Evolutionary conservation across 768 basidiomycete species (phyloP), one percentile per base, ranked within the genome.

Genomic region (Leucosporidium scottii): DNA sequence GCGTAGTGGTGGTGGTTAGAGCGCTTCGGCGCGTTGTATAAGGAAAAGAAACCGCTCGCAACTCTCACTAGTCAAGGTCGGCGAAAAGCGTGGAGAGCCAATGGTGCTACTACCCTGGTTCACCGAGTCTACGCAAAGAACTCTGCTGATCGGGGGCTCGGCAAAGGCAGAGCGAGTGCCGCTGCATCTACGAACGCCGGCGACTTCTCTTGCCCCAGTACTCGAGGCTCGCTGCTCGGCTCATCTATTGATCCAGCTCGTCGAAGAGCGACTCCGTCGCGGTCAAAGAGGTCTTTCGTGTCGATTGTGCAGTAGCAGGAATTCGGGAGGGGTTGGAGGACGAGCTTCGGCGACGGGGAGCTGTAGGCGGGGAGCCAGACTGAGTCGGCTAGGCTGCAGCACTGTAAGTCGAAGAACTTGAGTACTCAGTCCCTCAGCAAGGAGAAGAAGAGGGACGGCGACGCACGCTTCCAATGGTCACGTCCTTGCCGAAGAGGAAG

Each of bases 331-430:
- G 66, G 66, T 0, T 20, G 17, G 18, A 36, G 30, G 53, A 71
- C n/a, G 12, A 62, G 64, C 30, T 62, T 55, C 0, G 57, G 51
- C 12, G 66, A 30, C 10, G 34, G 34, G 6, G 17, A 13, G 18
- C 34, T 21, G 61, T 68, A 67, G 51, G 66, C 53, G 0, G 66
- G 70, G 28, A 71, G 66, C 44, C n/a, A 68, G 34, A 71, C 44
- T 0, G 28, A 39, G 62, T 71, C 70, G 53, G 63, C 25, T 20
- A 65, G 61, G 34, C 63, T 62, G 61, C 66, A 67, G 54, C 66
- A 57, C 56, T 57, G 56, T 30, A 18, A 44, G 10, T 62, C 55
- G 18, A 25, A 17, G 20, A 1, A 4, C 1, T 6, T n/a, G 0
- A 36, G 47, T n/a, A 25, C 23, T 23, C 1, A 20, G 4, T 20